phyloP scores from a whole-genome alignment of 1,284 basidiomycete species.

The Cryptococcus sp. region DNA sequence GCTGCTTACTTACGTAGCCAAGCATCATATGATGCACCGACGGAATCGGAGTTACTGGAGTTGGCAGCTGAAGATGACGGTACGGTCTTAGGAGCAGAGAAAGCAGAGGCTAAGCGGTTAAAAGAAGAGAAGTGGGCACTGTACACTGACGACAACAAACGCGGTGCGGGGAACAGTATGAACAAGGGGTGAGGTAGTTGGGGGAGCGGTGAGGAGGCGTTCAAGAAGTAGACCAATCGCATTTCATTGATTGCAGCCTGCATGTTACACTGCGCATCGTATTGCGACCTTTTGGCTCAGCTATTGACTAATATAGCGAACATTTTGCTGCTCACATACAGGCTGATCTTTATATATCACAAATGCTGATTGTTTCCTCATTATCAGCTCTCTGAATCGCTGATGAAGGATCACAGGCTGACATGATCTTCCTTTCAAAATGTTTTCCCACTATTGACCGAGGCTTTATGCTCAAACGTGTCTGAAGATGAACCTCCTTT shows the following conservation, averaged over 20 bases:
- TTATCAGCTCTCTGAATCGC: no score
- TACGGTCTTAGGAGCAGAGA: conserved; percentile 66
- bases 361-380: no score
- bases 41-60: conserved; percentile 72
- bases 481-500: background rate
- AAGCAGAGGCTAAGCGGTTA: conserved; percentile 70
- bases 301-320: no score
- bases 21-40: conserved; percentile 66
- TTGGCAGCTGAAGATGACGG: conserved; percentile 84
- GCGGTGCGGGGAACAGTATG: conserved; percentile 91
- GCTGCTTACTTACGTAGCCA: conserved; percentile 57
- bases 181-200: conserved; percentile 68
- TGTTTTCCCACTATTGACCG: background rate
- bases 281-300: background rate
- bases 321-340: no score
- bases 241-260: background rate
- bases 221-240: background rate
- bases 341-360: no score
- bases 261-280: background rate
- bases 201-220: background rate
- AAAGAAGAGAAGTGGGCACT: conserved; percentile 86
- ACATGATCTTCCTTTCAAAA: background rate
- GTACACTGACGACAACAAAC: conserved; percentile 76
- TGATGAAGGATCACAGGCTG: background rate
- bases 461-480: conserved; percentile 1